Evolutionary conservation across 164 flowering plant species (phyloP), one percentile per base, ranked within the genome.

Genomic region (Malania oleifera): DNA sequence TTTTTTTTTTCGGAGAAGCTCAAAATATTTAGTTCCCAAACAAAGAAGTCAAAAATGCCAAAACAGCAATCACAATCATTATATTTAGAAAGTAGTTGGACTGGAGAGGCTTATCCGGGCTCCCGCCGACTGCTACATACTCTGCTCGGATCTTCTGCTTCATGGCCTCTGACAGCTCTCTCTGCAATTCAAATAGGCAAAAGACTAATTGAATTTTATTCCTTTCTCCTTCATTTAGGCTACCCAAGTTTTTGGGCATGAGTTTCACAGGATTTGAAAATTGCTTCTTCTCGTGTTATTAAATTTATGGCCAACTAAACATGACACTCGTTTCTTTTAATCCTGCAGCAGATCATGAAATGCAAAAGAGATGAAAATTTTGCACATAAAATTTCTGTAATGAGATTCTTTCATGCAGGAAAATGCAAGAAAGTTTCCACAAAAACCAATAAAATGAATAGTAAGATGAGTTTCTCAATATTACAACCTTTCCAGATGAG

Each of bases 121-220:
- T 87, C 59, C 96, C 97, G 38, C 97, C 98, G 56, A 87, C 2
- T 1, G 71, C 96, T 75, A 82, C 76, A 64, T 86, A 90, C 73
- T 93, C 98, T 9, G 96, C 97, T 37, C 90, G 72, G 48, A 89
- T 89, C 86, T 90, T 93, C 80, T 80, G 82, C 86, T 83, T 87
- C 97, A 86, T 90, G 25, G 82, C 17, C 1, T 82, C 91, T n/a
- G 92, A 90, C 19, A 93, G 82, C 75, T 89, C 96, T 66, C 78
- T 87, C 96, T 87, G 96, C 90, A 91, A 71, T 74, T 76, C 79
- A 87, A 79, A 76, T 71, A 81, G 70, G 76, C 62, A 43, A 43
- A 80, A 82, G 59, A 80, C 60, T 62, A 56, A 68, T 75, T 83
- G 75, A 77, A 68, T 59, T 67, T 79, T 74, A 73, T 78, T 75